Evolutionary conservation across 2,329 filamentous ascomycete species (phyloP).

Genomic region (Aspergillus aculeatinus): DNA sequence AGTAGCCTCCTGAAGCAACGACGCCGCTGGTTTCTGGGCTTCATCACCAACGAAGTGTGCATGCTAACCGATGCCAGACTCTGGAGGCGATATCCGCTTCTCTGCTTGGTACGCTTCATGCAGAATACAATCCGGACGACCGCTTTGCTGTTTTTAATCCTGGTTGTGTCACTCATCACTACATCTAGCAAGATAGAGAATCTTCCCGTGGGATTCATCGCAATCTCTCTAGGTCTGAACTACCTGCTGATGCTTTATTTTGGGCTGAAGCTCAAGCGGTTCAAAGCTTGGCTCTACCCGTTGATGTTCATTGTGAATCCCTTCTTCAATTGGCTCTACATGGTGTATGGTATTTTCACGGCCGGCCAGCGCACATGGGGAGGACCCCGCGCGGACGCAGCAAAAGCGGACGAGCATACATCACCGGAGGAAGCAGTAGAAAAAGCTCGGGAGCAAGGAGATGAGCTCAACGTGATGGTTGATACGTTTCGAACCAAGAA

Average conservation of each 20-base stretch:
- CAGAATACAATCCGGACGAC: constrained; percentile 97
- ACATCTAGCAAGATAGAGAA: constrained; percentile 76
- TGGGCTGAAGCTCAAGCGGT: constrained; percentile 78
- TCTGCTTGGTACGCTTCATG: constrained; percentile 85
- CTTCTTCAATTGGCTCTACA: constrained; percentile 98
- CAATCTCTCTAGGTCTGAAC: constrained; percentile 85
- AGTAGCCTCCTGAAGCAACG: constrained; percentile 86
- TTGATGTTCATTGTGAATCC: constrained; percentile 94
- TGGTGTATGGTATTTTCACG: constrained; percentile 95
- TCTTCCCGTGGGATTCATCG: constrained; percentile 90
- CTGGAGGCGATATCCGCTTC: constrained; percentile 85
- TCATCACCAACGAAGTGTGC: constrained; percentile 96
- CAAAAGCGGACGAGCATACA: constrained; percentile 70
- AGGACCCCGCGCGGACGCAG: constrained; percentile 85
- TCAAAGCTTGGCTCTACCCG: constrained; percentile 93
- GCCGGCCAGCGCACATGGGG: constrained; percentile 95
- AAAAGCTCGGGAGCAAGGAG: constrained; percentile 71
- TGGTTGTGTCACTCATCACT: constrained; percentile 81
- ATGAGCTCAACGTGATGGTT: constrained; percentile 86
- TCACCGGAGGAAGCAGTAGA: constrained; percentile 83
- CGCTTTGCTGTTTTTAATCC: constrained; percentile 88
- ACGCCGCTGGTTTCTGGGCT: constrained; percentile 92
- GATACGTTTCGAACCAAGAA: constrained; percentile 68
- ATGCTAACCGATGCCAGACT: constrained; percentile 94
- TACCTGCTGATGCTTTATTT: constrained; percentile 97